phyloP scores from a whole-genome alignment of 2,329 filamentous ascomycete genomes.

The Aspergillus aculeatinus region DNA sequence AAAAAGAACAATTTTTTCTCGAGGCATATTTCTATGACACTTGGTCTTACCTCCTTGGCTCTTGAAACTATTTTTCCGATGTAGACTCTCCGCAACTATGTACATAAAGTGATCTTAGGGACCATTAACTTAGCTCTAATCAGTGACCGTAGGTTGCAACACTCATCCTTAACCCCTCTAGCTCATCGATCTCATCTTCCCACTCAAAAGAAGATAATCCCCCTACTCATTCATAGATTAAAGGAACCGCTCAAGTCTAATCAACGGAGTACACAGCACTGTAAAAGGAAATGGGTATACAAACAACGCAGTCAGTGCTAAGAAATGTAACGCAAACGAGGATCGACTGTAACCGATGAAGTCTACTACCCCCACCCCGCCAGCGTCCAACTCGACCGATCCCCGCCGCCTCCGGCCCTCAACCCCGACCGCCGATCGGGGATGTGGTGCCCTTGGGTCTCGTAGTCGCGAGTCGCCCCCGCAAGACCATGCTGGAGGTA shows the following conservation, averaged over 20 bases:
- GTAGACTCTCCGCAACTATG: neutral
- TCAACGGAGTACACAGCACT: no score
- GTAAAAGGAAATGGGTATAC: neutral
- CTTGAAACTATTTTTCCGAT: neutral
- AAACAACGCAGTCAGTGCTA: no score
- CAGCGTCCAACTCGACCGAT: slow-evolving; percentile 51
- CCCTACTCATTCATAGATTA: no score
- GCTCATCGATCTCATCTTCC: no score
- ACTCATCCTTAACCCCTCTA: no score
- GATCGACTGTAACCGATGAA: neutral
- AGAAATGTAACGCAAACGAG: no score
- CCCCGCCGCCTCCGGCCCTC: slow-evolving; percentile 41
- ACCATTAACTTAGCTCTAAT: neutral
- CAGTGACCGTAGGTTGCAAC: no score
- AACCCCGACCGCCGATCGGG: slow-evolving; percentile 42
- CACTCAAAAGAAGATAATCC: no score
- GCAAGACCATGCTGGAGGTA: slow-evolving; percentile 55
- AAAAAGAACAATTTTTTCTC: neutral
- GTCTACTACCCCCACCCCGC: slow-evolving; percentile 47
- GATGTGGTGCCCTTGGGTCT: slow-evolving; percentile 32
- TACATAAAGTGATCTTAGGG: slow-evolving; percentile 1
- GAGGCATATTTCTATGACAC: neutral
- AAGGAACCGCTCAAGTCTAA: no score
- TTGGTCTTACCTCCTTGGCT: neutral
- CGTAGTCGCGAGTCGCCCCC: slow-evolving; percentile 46